Evolutionary conservation across 306 rosid genomes (phyloP), one percentile per base, ranked within the genome.

Genomic region (Erythrophleum fordii): DNA sequence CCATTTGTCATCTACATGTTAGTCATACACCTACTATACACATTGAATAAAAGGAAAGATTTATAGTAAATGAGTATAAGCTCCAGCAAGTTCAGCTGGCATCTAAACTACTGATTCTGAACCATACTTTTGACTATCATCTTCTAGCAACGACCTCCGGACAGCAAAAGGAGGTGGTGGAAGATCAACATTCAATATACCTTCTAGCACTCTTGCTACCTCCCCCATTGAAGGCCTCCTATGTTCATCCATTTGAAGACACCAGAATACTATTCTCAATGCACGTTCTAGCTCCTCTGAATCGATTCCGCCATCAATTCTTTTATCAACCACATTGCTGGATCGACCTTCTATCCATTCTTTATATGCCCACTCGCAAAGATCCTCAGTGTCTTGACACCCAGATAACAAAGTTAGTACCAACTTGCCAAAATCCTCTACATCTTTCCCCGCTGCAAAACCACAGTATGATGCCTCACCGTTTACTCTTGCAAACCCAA

Each of bases 261-360:
- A 93, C 98, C 98, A 93, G 75, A 93, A 93, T 49, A 93, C 90
- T 16, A 90, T 89, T 75, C 97, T 87, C 64, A 93, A 79, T 3
- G 83, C 77, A 18, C 94, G 85, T 34, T 91, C 94, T 0, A 93
- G 88, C 84, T 88, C 94, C 23, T 86, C 89, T 8, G 26, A 66
- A 64, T 77, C 81, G 37, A 44, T 62, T 77, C 78, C 91, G 18
- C 88, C 87, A 1, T 69, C 76, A 2, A 91, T 67, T 80, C 90
- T 88, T 80, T 73, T 82, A 66, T 93, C 98, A 18, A 90, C 85
- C 62, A 88, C 87, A 55, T 80, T 82, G 37, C 18, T 70, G 31
- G 77, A 83, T 44, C 72, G 70, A 29, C 90, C 94, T 78, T 90
- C 91, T 5, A 60, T 60, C 97, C 91, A 91, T 82, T 91, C 94